Conservation (phyloP, 1,284 basidiomycete species). For the Ganoderma lingzhi region DNA sequence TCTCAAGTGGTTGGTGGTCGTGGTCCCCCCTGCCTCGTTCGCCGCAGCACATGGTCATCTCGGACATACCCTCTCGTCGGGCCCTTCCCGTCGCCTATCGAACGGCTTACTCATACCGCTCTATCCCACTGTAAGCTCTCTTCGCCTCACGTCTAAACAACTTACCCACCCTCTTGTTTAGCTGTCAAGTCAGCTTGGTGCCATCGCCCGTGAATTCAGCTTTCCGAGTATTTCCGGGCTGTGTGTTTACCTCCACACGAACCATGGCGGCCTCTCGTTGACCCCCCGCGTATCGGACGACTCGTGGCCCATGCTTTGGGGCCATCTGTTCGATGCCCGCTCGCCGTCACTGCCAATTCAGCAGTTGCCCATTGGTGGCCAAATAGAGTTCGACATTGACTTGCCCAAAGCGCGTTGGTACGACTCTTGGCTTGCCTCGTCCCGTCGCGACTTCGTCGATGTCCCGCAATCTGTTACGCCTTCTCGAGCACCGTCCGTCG, state of each 20-base stretch:
- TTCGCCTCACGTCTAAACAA: not conserved
- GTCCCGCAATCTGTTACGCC: slow-evolving; percentile 51
- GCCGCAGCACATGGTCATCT: slow-evolving; percentile 66
- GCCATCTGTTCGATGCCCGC: slow-evolving; percentile 63
- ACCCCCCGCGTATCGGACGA: slow-evolving; percentile 81
- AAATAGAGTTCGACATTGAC: slow-evolving; percentile 84
- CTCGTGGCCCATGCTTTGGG: slow-evolving; percentile 77
- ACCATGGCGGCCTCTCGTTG: slow-evolving; percentile 60
- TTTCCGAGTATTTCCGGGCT: slow-evolving; percentile 79
- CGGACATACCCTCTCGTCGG: slow-evolving; percentile 65
- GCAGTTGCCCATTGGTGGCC: slow-evolving; percentile 68
- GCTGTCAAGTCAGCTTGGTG: slow-evolving; percentile 65
- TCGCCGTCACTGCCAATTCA: slow-evolving; percentile 45
- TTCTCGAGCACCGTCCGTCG: slow-evolving; percentile 50
- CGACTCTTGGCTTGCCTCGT: slow-evolving; percentile 66
- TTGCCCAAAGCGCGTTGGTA: slow-evolving; percentile 76
- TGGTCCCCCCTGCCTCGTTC: slow-evolving; percentile 70
- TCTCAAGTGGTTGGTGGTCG: slow-evolving; percentile 68
- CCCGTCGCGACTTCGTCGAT: slow-evolving; percentile 54
- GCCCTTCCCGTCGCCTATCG: slow-evolving; percentile 65
- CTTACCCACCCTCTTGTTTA: not conserved
- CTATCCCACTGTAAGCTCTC: slow-evolving; percentile 69
- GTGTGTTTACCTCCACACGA: slow-evolving; percentile 74
- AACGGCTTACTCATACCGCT: slow-evolving; percentile 80
- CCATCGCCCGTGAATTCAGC: slow-evolving; percentile 82